phyloP scores from a whole-genome alignment of 331 rosid genomes.

The Malus hybrid region DNA sequence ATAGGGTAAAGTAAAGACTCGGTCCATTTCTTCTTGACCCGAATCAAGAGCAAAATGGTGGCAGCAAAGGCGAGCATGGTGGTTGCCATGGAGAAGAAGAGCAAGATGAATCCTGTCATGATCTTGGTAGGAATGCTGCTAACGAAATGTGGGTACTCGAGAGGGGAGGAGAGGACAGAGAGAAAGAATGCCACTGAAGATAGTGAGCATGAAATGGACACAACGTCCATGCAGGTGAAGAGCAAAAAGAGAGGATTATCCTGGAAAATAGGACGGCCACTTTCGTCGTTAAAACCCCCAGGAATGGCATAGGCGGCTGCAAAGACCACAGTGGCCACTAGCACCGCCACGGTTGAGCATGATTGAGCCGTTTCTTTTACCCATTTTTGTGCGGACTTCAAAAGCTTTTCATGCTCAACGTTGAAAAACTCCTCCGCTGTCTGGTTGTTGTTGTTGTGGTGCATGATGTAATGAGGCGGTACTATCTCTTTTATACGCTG shows the following conservation, averaged over 20 bases:
- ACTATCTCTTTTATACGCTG: background rate
- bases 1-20: background rate
- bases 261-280: background rate
- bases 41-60: background rate
- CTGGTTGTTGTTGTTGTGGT: background rate
- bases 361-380: slow-evolving; percentile 1
- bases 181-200: slow-evolving; percentile 12
- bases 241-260: slow-evolving; percentile 8
- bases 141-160: background rate
- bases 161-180: slow-evolving; percentile 9
- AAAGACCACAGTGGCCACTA: slow-evolving; percentile 15
- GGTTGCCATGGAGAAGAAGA: slow-evolving; percentile 9
- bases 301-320: slow-evolving; percentile 10
- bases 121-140: background rate
- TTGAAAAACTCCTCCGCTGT: background rate
- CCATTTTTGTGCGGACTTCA: slow-evolving; percentile 1
- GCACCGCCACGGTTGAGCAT: slow-evolving; percentile 12
- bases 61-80: slow-evolving; percentile 16
- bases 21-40: background rate
- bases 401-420: background rate
- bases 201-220: slow-evolving; percentile 8
- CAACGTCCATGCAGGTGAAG: background rate
- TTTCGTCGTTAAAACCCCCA: background rate
- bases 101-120: background rate
- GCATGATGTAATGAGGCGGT: background rate